Percentiles rank a stretch among this genome's conserved stretches.
phyloP scores from a whole-genome alignment of 2,329 filamentous ascomycete genomes.

The Nemania sp. region DNA sequence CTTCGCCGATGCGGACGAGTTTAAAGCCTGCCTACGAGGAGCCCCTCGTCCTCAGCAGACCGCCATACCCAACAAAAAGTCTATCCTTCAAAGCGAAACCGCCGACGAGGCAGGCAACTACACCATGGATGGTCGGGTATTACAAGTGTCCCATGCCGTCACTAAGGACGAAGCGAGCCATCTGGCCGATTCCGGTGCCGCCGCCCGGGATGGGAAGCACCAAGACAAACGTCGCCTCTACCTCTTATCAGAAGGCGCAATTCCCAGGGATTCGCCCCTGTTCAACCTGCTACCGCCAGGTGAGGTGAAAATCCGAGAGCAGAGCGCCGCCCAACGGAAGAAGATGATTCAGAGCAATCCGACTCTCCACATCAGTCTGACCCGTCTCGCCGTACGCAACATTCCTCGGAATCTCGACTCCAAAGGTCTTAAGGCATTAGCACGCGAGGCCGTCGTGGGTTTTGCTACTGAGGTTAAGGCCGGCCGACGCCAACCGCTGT shows the following conservation, averaged over 20 bases:
- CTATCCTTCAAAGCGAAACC: slow-evolving; percentile 84
- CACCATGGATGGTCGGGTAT: slow-evolving; percentile 84
- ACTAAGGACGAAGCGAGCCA: slow-evolving; percentile 77
- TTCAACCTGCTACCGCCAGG: slow-evolving; percentile 75
- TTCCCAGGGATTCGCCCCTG: slow-evolving; percentile 74
- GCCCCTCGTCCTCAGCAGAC: slow-evolving; percentile 65
- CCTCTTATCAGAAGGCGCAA: slow-evolving; percentile 82
- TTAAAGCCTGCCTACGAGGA: slow-evolving; percentile 71
- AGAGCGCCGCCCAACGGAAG: slow-evolving; percentile 84
- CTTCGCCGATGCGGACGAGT: slow-evolving; percentile 79
- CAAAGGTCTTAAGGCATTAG: slow-evolving; percentile 88
- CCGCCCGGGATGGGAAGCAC: slow-evolving; percentile 64
- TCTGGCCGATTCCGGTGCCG: slow-evolving; percentile 72
- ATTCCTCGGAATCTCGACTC: slow-evolving; percentile 80
- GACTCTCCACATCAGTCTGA: slow-evolving; percentile 83
- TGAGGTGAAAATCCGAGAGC: slow-evolving; percentile 85
- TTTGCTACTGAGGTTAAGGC: slow-evolving; percentile 89
- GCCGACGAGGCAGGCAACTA: slow-evolving; percentile 82
- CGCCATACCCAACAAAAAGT: slow-evolving; percentile 65
- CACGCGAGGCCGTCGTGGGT: slow-evolving; percentile 87
- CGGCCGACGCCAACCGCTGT: slow-evolving; percentile 74
- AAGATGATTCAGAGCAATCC: slow-evolving; percentile 91
- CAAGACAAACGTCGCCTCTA: slow-evolving; percentile 91
- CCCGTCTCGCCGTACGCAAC: slow-evolving; percentile 88
- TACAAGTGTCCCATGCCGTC: slow-evolving; percentile 84